Base-by-base conservation (phyloP, 2,329 filamentous ascomycete species). In the Ilyonectria mors-panacis region DNA sequence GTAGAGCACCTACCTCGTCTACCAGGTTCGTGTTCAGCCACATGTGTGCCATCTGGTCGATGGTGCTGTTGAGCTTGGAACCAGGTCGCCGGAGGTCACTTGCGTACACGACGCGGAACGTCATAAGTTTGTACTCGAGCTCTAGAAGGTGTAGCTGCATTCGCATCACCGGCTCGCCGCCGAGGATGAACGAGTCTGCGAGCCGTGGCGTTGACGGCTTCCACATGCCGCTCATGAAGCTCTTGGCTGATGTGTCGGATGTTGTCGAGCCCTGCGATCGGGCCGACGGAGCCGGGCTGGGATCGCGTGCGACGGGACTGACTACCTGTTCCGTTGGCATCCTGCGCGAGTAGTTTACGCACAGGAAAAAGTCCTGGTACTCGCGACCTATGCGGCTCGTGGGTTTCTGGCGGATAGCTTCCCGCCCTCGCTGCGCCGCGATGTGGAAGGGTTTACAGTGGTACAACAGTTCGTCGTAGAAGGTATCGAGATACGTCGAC, bases 321-420 rank as follows among this genome's bases (percentile, higher is more conserved):
- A 42, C 28, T 4, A 33, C n/a, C n/a, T 51, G 26, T 13, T 28
- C 47, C 10, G 37, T 58, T 2, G 67, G 70, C 33, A 68, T 45
- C 4, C 65, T 61, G 8, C 76, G 70, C 12, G 75, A 65, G 59
- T 78, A 78, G 57, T 78, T 78, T 60, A 78, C 77, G 47, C 76
- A 78, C 13, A 78, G 53, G 45, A 79, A 78, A 48, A 74, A 77
- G 62, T 78, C 77, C 35, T 73, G 69, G 39, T 74, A 75, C 21
- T 45, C 45, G 6, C 57, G 57, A 1, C 63, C 57, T 13, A 21
- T 26, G 15, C 63, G 30, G 17, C 23, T 61, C 4, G 57, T 65
- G 2, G 63, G 63, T 35, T 56, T 65, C 45, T 61, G 23, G 15
- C 58, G 74, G 15, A 78, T 70, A 9, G 73, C 75, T 39, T 77